Base-by-base conservation (phyloP, 805 yeast species). In the Lipomyces sp. region DNA sequence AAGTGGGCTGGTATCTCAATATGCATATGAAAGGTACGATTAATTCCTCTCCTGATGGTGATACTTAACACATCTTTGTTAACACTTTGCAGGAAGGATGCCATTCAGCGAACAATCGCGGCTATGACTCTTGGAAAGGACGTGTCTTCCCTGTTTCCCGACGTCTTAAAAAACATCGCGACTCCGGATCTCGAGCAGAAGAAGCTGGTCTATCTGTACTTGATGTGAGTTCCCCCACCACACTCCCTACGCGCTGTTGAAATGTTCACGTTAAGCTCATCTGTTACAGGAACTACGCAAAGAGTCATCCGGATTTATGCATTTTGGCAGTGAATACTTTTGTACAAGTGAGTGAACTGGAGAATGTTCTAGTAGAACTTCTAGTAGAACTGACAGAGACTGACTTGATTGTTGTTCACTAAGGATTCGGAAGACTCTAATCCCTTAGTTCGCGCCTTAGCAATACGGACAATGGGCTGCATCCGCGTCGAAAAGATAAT, bases 101-200 rank as follows among this genome's bases (percentile, higher is more conserved):
- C 98, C 16, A 93, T 93, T 60, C 95, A 91, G 70, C 79, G 96
- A 53, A 96, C 95, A 19, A 93, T 93, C 65, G 95, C 93, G 51
- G 98, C 96, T 53, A 93, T 93, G 99, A 93, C 98, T 0, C 80
- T 89, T 28, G 98, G 98, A 10, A 93, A 93, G 65, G 98, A 93
- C 68, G 98, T 93, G 22, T 86, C 95, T 18, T 81, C 95, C 1
- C 74, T 93, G 48, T 93, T 93, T 62, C 98, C 99, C 1, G 98
- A 93, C 68, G 95, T 93, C 24, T 74, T 93, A 67, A 95, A 93
- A 71, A 93, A 93, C 70, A 85, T 93, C 61, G 97, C 98, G 47
- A 93, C 98, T 1, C 91, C 86, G 64, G 99, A 93, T 68, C 73
- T 93, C 55, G 96, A 93, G 62, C 97, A 93, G 72, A 93, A 93